Base-by-base conservation (phyloP, 495 filamentous ascomycete genomes). In the Penicillium bovifimosum region DNA sequence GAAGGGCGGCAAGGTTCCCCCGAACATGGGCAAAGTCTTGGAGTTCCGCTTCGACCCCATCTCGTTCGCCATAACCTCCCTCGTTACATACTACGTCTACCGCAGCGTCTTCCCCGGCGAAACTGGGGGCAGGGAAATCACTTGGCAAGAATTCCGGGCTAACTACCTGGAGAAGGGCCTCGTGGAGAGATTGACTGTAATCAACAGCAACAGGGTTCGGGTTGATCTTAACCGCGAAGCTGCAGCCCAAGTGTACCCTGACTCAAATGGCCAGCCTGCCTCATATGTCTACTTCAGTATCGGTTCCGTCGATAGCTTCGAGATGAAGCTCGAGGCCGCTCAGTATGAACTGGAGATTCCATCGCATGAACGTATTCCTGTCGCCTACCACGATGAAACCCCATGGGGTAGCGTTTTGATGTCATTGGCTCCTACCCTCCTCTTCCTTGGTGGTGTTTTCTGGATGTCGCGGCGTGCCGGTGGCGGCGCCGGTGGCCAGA, bases 151-250 rank as follows among this genome's bases (percentile, higher is more conserved):
- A 68, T 88, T 97, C 67, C 77, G 85, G 39, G 87, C 82, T 55
- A 91, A 90, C 34, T 97, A 95, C 76, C 78, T 98, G 40, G 91
- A 96, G 66, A 95, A 92, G 72, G 93, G 93, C 35, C 78, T 98
- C 41, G 95, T 98, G 20, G 87, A 96, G 71, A 96, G 88, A 76
- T 77, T 98, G 66, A 86, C 86, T 1, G 84, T 95, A 38, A 73
- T 93, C 53, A 86, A 88, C 50, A 72, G 77, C 47, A 82, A 80
- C 53, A 75, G 78, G 24, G 93, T 96, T 39, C 81, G 84, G 36
- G 90, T 96, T 44, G 83, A 93, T 51, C 80, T 97, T 47, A 82
- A 95, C 66, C 84, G 84, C 35, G 90, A 96, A 50, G 90, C 90
- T 45, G 80, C 87, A 2, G 76, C 80, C 27, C 69, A 80, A 35